Percentiles rank a stretch among this genome's conserved stretches.
These are phyloP conservation scores for Aspergillus haitiensis DNA, from an alignment of 495 filamentous ascomycete genomes.

Conservation along the genomic window DNA sequence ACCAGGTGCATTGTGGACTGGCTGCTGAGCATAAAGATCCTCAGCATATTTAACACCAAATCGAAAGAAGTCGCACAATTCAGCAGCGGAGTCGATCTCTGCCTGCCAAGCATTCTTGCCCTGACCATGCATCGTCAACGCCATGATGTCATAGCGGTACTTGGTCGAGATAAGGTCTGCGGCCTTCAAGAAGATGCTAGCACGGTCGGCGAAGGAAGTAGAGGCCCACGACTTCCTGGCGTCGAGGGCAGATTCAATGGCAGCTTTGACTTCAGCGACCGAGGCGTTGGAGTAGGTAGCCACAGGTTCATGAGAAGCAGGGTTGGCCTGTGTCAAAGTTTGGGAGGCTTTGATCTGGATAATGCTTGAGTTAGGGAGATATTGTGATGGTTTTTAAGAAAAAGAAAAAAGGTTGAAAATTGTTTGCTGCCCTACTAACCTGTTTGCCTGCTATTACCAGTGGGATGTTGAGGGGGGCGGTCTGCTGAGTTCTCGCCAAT, in stretches of 20 bases:
- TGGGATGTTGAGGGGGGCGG: constrained; percentile 68
- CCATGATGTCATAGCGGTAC: constrained; percentile 92
- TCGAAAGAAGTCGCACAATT: constrained; percentile 86
- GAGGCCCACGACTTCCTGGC: constrained; percentile 81
- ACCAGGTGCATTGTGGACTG: constrained; percentile 69
- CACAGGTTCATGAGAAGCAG: constrained; percentile 70
- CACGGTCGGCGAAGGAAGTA: constrained; percentile 81
- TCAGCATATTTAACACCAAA: constrained; percentile 86
- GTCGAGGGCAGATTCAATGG: constrained; percentile 76
- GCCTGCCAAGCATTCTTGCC: constrained; percentile 97
- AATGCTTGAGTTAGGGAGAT: not conserved
- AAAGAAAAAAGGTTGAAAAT: not conserved
- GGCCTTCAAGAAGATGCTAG: constrained; percentile 92
- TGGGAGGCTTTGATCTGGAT: constrained; percentile 39
- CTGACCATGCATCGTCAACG: constrained; percentile 89
- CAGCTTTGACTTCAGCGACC: constrained; percentile 65
- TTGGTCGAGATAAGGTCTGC: constrained; percentile 85
- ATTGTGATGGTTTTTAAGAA: not conserved
- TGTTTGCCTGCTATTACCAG: constrained; percentile 77
- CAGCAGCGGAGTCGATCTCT: constrained; percentile 92
- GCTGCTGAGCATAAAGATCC: constrained; percentile 83
- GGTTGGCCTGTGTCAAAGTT: constrained; percentile 63
- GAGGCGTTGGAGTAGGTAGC: constrained; percentile 79
- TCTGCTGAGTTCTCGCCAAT: constrained; percentile 59
- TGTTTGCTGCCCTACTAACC: constrained; percentile 40